phyloP scores from a whole-genome alignment of 192 early-diverging fungal genomes.

The Coemansia sp. region DNA sequence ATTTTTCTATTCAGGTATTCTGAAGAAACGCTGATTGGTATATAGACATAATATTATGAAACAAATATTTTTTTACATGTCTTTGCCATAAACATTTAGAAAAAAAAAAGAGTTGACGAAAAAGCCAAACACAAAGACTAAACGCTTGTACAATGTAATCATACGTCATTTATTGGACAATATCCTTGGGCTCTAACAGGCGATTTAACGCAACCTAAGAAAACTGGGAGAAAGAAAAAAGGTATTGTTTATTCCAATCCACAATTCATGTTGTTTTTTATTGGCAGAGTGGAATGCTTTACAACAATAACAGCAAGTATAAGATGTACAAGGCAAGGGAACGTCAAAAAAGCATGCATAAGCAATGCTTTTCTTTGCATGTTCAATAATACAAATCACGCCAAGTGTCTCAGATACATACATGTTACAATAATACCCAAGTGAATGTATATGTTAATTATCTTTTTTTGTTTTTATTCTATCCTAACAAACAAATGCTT shows the following conservation, averaged over 20 bases:
- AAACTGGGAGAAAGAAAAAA: background rate
- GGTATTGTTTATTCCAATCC: background rate
- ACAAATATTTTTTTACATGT: too few relatives aligned
- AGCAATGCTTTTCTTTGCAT: conserved; percentile 10
- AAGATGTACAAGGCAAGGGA: background rate
- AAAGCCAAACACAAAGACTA: background rate
- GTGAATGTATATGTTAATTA: background rate
- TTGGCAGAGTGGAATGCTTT: background rate
- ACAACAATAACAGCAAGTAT: background rate
- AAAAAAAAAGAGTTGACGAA: background rate
- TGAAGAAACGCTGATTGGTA: too few relatives aligned
- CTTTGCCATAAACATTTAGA: too few relatives aligned
- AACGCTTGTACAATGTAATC: background rate
- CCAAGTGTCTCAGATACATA: background rate
- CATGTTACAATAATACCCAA: background rate
- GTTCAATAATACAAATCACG: background rate
- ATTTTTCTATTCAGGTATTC: background rate
- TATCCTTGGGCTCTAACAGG: background rate
- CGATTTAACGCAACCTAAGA: background rate
- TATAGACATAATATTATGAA: too few relatives aligned
- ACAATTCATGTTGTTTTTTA: background rate
- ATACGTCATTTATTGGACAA: background rate
- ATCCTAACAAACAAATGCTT: background rate
- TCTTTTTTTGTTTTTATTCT: conserved; percentile 1
- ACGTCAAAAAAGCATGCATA: conserved; percentile 4